Evolutionary conservation across 176 grass and related monocot species (phyloP).

Genomic region (Juncus effusus): DNA sequence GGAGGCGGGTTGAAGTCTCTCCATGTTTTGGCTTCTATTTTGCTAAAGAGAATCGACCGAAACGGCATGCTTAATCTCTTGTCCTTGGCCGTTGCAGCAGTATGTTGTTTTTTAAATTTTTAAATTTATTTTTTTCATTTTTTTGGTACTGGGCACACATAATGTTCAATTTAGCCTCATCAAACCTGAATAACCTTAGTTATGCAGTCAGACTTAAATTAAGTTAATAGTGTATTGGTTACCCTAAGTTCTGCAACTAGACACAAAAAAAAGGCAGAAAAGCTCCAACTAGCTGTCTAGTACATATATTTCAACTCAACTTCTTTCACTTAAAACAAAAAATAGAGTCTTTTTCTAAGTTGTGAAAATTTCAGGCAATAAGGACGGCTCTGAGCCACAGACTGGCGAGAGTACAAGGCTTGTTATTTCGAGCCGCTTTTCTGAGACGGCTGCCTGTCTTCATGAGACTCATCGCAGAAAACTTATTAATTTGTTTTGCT

Average conservation of each 20-base stretch:
- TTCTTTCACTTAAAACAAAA: too few relatives aligned
- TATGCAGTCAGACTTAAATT: too few relatives aligned
- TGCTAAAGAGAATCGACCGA: conserved; percentile 72
- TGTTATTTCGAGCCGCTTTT: conserved; percentile 94
- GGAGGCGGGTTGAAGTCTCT: conserved; percentile 55
- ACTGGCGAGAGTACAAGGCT: conserved; percentile 91
- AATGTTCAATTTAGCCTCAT: too few relatives aligned
- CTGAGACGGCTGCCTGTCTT: conserved; percentile 79
- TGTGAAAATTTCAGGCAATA: conserved; percentile 57
- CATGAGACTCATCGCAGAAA: conserved; percentile 72
- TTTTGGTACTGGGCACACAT: too few relatives aligned
- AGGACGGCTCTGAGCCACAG: conserved; percentile 88
- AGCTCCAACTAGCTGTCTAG: too few relatives aligned
- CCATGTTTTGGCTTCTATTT: conserved; percentile 74
- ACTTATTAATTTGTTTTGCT: conserved; percentile 84
- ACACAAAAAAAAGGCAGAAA: too few relatives aligned
- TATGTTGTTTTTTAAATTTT: conserved; percentile 38
- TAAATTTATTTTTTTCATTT: too few relatives aligned
- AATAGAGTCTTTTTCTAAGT: neutral
- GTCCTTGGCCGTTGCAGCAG: conserved; percentile 49
- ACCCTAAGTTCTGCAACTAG: too few relatives aligned
- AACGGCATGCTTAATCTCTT: conserved; percentile 63
- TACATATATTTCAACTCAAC: too few relatives aligned
- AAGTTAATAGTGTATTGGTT: too few relatives aligned
- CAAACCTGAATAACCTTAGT: too few relatives aligned